Evolutionary conservation across 345 rosid genomes (phyloP).

Genomic region (Mangifera indica): DNA sequence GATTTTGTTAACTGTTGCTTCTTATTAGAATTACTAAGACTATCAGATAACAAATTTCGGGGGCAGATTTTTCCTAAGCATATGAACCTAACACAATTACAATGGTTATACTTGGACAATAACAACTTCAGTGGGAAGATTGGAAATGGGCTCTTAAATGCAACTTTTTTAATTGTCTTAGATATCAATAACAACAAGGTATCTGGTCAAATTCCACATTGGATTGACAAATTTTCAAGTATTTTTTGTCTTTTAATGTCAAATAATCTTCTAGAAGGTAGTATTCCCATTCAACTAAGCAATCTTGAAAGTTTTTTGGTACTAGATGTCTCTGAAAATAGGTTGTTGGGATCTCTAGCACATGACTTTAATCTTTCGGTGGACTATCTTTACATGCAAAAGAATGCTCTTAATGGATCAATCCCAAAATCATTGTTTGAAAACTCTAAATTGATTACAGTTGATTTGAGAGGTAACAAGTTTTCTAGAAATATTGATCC

Average conservation of each 20-base stretch:
- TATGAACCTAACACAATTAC: neutral
- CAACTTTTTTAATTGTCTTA: neutral
- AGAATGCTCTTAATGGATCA: neutral
- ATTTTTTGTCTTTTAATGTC: neutral
- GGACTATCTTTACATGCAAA: neutral
- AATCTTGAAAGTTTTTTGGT: neutral
- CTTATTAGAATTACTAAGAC: neutral
- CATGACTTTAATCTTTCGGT: neutral
- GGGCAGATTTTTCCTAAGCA: neutral
- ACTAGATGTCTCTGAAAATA: constrained; percentile 3
- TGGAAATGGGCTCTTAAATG: neutral
- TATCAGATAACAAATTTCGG: neutral
- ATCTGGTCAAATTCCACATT: neutral
- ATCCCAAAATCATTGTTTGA: neutral
- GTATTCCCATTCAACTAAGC: neutral
- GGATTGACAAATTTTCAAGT: neutral
- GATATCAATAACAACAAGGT: neutral
- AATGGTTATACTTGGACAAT: neutral
- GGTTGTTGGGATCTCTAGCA: neutral
- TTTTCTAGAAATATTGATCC: neutral
- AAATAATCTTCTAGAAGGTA: neutral
- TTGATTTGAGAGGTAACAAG: neutral
- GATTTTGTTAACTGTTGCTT: neutral
- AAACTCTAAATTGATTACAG: neutral
- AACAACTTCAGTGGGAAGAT: neutral